Conservation (phyloP, 1,284 basidiomycete genomes). For the Ustilago shanxiensis region DNA sequence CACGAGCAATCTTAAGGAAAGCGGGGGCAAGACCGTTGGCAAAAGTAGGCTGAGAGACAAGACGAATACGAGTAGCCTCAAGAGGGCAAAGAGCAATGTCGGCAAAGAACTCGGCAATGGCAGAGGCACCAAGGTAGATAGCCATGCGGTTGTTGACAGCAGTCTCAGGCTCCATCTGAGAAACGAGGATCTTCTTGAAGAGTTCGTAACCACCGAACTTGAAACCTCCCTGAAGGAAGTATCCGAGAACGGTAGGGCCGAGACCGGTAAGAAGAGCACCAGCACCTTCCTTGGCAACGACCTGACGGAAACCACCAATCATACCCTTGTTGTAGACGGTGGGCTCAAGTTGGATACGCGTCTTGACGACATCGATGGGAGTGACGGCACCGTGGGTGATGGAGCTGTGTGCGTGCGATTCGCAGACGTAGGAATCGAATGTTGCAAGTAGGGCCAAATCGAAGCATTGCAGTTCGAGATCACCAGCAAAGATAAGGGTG, state of each 20-base stretch:
- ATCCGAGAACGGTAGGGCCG: conserved; percentile 67
- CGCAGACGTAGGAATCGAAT: too few relatives aligned
- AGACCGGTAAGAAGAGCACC: conserved; percentile 69
- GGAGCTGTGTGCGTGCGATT: conserved; percentile 73
- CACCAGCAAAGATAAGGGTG: not conserved
- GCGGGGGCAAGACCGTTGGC: conserved; percentile 68
- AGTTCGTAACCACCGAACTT: conserved; percentile 70
- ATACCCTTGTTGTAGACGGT: conserved; percentile 74
- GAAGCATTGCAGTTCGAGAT: not conserved
- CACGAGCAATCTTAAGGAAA: conserved; percentile 64
- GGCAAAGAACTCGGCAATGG: conserved; percentile 69
- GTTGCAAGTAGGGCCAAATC: too few relatives aligned
- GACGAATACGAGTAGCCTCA: conserved; percentile 70
- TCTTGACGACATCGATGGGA: conserved; percentile 75
- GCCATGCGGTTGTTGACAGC: conserved; percentile 67
- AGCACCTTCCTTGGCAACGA: conserved; percentile 66
- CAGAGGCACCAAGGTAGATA: conserved; percentile 69
- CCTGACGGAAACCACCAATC: conserved; percentile 69
- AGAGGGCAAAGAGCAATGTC: conserved; percentile 70
- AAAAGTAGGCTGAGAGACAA: conserved; percentile 69
- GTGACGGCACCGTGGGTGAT: conserved; percentile 81
- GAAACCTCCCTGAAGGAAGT: conserved; percentile 70
- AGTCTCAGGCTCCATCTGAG: conserved; percentile 66
- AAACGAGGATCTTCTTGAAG: conserved; percentile 69
- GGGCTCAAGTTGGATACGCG: conserved; percentile 91